phyloP scores from a whole-genome alignment of 345 rosid species.

The Gossypium longicalyx region DNA sequence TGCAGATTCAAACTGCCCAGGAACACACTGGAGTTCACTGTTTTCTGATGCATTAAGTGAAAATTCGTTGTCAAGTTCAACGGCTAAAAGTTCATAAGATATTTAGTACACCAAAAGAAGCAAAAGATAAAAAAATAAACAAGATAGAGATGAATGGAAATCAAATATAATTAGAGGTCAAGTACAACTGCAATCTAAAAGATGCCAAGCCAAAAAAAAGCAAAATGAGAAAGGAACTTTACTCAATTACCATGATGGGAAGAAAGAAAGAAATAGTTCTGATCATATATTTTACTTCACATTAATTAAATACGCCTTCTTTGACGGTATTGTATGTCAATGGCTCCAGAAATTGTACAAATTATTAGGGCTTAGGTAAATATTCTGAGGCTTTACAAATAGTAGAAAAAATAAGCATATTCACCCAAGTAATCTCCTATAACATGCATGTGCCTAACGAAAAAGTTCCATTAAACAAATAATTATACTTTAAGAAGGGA shows the following conservation, averaged over 20 bases:
- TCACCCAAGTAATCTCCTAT: neutral
- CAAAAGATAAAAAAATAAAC: neutral
- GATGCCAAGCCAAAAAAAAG: neutral
- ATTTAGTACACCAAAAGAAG: neutral
- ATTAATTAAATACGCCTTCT: neutral
- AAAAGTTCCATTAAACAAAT: constrained; percentile 13
- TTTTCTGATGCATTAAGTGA: constrained; percentile 53
- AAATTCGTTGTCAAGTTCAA: neutral
- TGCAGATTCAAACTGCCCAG: constrained; percentile 80
- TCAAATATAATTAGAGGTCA: neutral
- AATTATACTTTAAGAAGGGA: neutral
- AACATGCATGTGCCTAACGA: neutral
- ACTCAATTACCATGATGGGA: neutral
- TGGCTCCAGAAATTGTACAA: neutral
- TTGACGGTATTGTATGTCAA: neutral
- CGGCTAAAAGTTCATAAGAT: neutral
- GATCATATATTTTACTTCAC: neutral
- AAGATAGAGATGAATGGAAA: neutral
- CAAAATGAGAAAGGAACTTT: neutral
- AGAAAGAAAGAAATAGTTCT: neutral
- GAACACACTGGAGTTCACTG: constrained; percentile 82
- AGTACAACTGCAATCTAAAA: neutral
- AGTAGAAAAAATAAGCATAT: neutral
- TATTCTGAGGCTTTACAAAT: neutral
- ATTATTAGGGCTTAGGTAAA: neutral